Evolutionary conservation across 2,329 filamentous ascomycete species (phyloP), one percentile per base, ranked within the genome.

Genomic region (Ceratocystiopsis sp.): DNA sequence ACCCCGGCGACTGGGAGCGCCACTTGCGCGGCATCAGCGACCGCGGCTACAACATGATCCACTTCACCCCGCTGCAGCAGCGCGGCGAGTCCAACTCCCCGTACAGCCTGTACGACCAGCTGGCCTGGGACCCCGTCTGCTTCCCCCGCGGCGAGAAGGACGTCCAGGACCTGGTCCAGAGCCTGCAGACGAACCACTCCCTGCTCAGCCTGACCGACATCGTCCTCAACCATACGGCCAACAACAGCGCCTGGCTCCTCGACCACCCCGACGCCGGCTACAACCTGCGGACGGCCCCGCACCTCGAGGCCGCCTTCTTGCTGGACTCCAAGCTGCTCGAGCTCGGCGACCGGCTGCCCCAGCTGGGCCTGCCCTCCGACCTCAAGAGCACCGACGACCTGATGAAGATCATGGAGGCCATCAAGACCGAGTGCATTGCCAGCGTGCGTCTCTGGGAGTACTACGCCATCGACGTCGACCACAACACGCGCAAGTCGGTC

Each of bases 11-110:
- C 54, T 98, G 89, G 87, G 77, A 95, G 57, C 80, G 76, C 42
- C 89, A 96, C 58, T 65, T 98, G 45, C 71, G 73, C 45, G 87
- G 91, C 25, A 94, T 98, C 58, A 83, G 84, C 57, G 76, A 83
- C 54, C 74, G 91, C 48, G 87, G 87, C 38, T 98, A 98, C 69
- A 98, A 98, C 64, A 95, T 96, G 86, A 78, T 98, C 47, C 91
- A 98, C 61, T 98, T 98, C 60, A 95, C 91, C 2, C 91, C 91
- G 11, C 67, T 98, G 51, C 91, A 93, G 69, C 71, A 81, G 46
- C 78, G 91, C 46, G 91, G 91, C 45, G 71, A 69, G 38, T 98
- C 91, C 42, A 94, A 98, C 57, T 98, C 91, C 2, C 91, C 91
- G 0, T 98, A 96, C 67, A 98, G 91, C 59, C 75, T 98, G 53